Conservation (phyloP, 2,329 filamentous ascomycete genomes). For the Sclerotinia glacialis region DNA sequence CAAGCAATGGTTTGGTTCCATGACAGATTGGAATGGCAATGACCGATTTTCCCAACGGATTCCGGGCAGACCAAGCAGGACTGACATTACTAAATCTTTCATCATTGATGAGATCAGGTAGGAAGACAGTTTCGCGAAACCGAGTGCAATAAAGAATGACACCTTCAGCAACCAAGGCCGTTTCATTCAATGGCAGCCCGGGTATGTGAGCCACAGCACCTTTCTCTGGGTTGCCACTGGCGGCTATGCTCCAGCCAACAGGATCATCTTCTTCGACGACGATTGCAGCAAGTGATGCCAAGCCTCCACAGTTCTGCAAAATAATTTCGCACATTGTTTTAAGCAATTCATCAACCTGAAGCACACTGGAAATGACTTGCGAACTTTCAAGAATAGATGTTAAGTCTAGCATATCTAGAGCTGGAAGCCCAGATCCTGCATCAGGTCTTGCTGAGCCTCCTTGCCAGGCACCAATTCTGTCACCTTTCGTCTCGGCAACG, state of each 20-base stretch:
- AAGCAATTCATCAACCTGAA: constrained; percentile 71
- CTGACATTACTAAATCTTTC: constrained; percentile 76
- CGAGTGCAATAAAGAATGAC: constrained; percentile 74
- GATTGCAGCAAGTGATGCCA: constrained; percentile 69
- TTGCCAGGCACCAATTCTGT: constrained; percentile 62
- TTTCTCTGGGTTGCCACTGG: constrained; percentile 67
- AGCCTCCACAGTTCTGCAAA: constrained; percentile 69
- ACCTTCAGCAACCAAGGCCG: constrained; percentile 70
- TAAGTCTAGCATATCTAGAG: constrained; percentile 79
- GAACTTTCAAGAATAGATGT: constrained; percentile 76
- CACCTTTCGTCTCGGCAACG: constrained; percentile 50
- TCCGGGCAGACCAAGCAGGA: constrained; percentile 64
- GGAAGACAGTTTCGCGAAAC: constrained; percentile 72
- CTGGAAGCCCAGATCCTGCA: constrained; percentile 62
- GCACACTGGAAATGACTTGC: constrained; percentile 74
- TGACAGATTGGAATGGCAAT: constrained; percentile 79
- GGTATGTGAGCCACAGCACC: constrained; percentile 66
- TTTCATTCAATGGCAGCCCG: constrained; percentile 61
- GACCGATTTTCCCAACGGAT: constrained; percentile 69
- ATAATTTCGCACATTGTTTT: constrained; percentile 82
- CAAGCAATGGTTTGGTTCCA: constrained; percentile 66
- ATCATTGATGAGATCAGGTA: constrained; percentile 69
- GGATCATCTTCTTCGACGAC: constrained; percentile 65
- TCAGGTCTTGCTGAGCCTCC: constrained; percentile 56
- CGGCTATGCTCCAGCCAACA: constrained; percentile 65